Base-by-base conservation (phyloP, 2,329 filamentous ascomycete genomes). In the Fusarium xylarioides region DNA sequence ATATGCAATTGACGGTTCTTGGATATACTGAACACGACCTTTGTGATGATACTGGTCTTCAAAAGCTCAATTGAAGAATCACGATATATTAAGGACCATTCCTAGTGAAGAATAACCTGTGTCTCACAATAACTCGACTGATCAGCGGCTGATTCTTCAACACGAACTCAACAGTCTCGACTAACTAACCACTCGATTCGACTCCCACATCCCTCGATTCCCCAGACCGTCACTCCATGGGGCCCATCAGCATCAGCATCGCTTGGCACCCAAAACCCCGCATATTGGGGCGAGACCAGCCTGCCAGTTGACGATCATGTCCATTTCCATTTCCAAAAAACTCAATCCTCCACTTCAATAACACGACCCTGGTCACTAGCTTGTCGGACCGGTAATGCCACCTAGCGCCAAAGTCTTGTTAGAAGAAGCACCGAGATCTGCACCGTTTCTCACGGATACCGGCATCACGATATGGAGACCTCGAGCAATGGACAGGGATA, bases 371-470 rank as follows among this genome's bases (percentile, higher is more conserved):
- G 26, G 28, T 16, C 30, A 19, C 21, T 40, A 60, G n/a, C 32
- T 44, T 71, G 61, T 71, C 68, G 68, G 68, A 18, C 68, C 68
- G 68, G 56, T 28, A 46, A 21, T n/a, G 5, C 11, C 47, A 53
- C 60, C 54, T 70, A 70, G 68, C 60, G 42, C n/a, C 34, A 35
- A 37, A 56, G 43, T 49, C 66, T 70, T 50, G 37, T 55, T 46
- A 6, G 10, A 23, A 56, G 54, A 61, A 55, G 21, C 61, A 62
- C 68, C 66, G 68, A 70, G 56, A 56, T 43, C 66, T 52, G 49
- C 66, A 62, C 66, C 66, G 61, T 70, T 70, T 49, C n/a, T 34
- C 32, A 63, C 67, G 61, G 68, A 28, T 70, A 55, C 63, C 67
- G 67, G 67, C 66, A 70, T 66, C n/a, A 30, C 50, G 11, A 26